Conservation (phyloP, 2,329 filamentous ascomycete species). For the Apiospora saccharicola region DNA sequence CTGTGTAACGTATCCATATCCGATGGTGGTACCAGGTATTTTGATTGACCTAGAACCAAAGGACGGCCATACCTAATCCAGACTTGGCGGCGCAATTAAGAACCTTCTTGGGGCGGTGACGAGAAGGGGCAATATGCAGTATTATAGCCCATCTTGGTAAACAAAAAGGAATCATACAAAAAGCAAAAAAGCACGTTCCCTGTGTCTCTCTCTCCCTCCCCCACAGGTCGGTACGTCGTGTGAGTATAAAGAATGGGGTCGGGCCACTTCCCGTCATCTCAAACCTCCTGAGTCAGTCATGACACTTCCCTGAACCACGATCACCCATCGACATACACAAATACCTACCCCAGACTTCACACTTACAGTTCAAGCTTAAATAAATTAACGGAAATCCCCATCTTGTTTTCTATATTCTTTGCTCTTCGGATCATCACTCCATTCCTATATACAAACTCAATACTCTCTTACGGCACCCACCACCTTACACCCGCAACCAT, state of each 20-base stretch:
- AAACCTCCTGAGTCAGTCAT: slow-evolving; percentile 15
- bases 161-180: neutral
- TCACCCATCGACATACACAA: neutral
- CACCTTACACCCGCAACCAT: neutral
- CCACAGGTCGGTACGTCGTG: neutral
- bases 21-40: neutral
- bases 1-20: neutral
- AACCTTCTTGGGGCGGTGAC: neutral
- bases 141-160: neutral
- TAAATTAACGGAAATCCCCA: neutral
- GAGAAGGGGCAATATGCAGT: slow-evolving; percentile 4
- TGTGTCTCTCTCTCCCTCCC: neutral
- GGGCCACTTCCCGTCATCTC: neutral
- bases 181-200: neutral
- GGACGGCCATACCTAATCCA: neutral
- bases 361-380: neutral
- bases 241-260: slow-evolving; percentile 5
- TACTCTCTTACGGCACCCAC: neutral
- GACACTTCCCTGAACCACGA: slow-evolving; percentile 6
- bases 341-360: neutral
- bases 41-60: neutral
- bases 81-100: neutral
- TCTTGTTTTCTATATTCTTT: neutral
- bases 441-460: neutral
- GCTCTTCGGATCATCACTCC: neutral